Percentiles rank a stretch among this genome's conserved stretches.
These are phyloP conservation scores for Agrocybe pediades DNA, from an alignment of 768 basidiomycete species.

Conservation along the genomic window DNA sequence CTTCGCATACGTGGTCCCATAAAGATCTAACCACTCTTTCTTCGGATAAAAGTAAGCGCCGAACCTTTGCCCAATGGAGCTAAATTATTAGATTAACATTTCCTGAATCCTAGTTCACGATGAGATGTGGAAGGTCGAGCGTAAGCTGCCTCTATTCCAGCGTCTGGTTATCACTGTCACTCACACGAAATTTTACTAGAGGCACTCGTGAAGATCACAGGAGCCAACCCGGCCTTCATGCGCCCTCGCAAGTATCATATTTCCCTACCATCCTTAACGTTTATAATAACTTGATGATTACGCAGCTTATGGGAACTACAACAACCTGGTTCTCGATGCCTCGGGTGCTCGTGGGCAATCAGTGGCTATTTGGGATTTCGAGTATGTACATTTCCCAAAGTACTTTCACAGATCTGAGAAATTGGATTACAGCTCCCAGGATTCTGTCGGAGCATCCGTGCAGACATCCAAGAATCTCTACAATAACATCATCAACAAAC, in stretches of 20 bases:
- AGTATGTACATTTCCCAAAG: conserved; percentile 22
- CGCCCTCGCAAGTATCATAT: conserved; percentile 35
- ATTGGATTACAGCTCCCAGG: conserved; percentile 32
- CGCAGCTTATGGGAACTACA: conserved; percentile 42
- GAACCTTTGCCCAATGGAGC: not conserved
- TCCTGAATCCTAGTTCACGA: conserved; percentile 24
- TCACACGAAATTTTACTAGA: conserved; percentile 19
- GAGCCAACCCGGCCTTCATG: conserved; percentile 38
- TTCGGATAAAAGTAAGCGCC: conserved; percentile 28
- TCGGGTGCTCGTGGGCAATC: conserved; percentile 28
- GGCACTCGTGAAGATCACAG: conserved; percentile 37
- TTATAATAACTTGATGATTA: not conserved
- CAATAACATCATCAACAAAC: conserved; percentile 22
- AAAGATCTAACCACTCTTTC: conserved; percentile 34
- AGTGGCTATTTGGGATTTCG: conserved; percentile 39
- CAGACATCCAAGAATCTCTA: conserved; percentile 32
- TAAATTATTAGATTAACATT: not conserved
- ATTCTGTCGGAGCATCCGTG: conserved; percentile 33
- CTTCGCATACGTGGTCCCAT: conserved; percentile 53
- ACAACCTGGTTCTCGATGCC: conserved; percentile 35
- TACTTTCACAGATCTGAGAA: not conserved
- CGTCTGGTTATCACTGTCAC: not conserved
- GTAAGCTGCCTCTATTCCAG: conserved; percentile 15
- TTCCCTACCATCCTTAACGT: not conserved
- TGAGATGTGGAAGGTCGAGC: conserved; percentile 34